Base-by-base conservation (phyloP, 306 rosid species). In the Potentilla sterilis region DNA sequence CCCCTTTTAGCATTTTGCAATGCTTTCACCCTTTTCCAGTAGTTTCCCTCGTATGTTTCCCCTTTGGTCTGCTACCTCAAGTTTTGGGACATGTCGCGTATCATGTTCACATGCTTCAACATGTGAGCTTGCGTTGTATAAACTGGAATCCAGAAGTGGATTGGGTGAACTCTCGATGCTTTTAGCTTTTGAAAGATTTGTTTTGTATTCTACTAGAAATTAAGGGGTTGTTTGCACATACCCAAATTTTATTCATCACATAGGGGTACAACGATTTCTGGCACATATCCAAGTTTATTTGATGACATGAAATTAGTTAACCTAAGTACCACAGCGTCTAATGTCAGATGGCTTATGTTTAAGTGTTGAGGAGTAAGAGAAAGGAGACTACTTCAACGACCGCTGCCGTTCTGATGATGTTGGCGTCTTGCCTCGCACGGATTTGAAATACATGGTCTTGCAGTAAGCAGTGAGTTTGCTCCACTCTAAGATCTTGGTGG, bases 401-500 rank as follows among this genome's bases (percentile, higher is more conserved):
- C 49, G 19, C 52, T 14, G 21, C 34, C 32, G 28, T 38, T 8
- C 15, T 1, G 24, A 24, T 21, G 34, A 32, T 1, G 76, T 21
- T 7, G 46, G 67, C 3, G 40, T 24, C 15, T 43, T 40, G 24
- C 52, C 15, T 21, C 52, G 66, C 21, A 76, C 79, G 6, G 72
- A 66, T 32, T 52, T 76, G 41, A 66, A 38, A 6, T 67, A 75
- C 73, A 52, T 58, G 9, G 80, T 69, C 75, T 77, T 75, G 52
- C 75, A 81, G 35, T 70, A 70, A 6, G 28, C 72, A 35, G 16
- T 65, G 70, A 73, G 75, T 46, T 41, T 49, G 76, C 59, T 46
- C 69, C 78, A 85, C 58, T 49, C 13, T 77, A 57, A 75, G 14
- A 44, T 68, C 70, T 78, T 83, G 59, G 66, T 59, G 65, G 54